phyloP scores from a whole-genome alignment of 805 yeast genomes.

The Wickerhamomyces subpelliculosus region DNA sequence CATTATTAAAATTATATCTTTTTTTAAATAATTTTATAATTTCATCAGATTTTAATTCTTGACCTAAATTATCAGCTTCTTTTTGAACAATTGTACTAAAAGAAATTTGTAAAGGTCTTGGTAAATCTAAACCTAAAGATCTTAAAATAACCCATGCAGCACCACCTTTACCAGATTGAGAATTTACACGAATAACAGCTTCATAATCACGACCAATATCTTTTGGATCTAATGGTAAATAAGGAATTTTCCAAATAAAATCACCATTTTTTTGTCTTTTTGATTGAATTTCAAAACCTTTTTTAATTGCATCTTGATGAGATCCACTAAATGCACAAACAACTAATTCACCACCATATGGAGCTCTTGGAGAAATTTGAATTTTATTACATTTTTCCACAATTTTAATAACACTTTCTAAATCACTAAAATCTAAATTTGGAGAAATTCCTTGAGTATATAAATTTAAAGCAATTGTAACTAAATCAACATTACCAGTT shows the following conservation, averaged over 20 bases:
- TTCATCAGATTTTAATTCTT: conserved; percentile 65
- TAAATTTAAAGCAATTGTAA: conserved; percentile 69
- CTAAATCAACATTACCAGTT: conserved; percentile 77
- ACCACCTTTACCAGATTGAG: conserved; percentile 87
- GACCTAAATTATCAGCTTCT: conserved; percentile 57
- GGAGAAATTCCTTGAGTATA: conserved; percentile 76
- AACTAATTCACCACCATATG: conserved; percentile 73
- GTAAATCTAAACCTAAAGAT: conserved; percentile 65
- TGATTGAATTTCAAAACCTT: conserved; percentile 52
- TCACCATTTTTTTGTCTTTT: conserved; percentile 42
- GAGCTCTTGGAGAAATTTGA: conserved; percentile 68
- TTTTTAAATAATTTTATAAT: conserved; percentile 49
- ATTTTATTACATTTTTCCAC: conserved; percentile 75
- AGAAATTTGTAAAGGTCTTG: conserved; percentile 62
- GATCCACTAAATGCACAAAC: conserved; percentile 76
- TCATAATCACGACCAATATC: conserved; percentile 78
- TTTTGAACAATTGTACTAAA: conserved; percentile 61
- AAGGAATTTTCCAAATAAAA: conserved; percentile 61
- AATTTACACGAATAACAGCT: conserved; percentile 77
- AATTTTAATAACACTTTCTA: conserved; percentile 58
- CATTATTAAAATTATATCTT: conserved; percentile 40
- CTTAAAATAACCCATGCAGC: conserved; percentile 77
- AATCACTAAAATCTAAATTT: conserved; percentile 61
- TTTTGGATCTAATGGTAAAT: conserved; percentile 74
- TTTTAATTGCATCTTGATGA: conserved; percentile 66